Evolutionary conservation across 306 rosid genomes (phyloP), one percentile per base, ranked within the genome.

Genomic region (Sechiopsis laciniata): DNA sequence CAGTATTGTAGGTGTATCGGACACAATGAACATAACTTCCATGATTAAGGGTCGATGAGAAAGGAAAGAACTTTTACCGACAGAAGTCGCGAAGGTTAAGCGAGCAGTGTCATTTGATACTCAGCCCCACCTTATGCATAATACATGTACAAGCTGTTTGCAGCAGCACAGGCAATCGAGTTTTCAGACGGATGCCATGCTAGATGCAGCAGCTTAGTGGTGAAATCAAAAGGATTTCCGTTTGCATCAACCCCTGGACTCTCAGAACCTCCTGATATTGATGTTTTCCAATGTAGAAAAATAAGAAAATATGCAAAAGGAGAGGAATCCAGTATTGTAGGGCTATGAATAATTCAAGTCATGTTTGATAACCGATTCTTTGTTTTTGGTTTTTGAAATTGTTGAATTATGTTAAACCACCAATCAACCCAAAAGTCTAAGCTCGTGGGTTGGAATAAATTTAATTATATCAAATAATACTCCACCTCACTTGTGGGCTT

Each of bases 131-230:
- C 77, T 87, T 82, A 95, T 67, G 97, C 96, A 85, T 89, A 95
- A 84, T 91, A 95, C 99, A 95, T 95, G 88, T 95, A 95, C 95
- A 95, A 84, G 92, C 99, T 95, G 82, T 95, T 95, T 62, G 99
- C 97, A 79, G 99, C 99, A 69, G 99, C 99, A 83, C 99, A 95
- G 74, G 99, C 99, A 67, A 91, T 88, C 15, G 99, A 88, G 63
- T 91, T 88, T 81, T 95, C 99, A 16, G 83, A 71, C 19, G 99
- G 99, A 81, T 95, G 99, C 99, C 99, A 95, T 48, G 97, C 99
- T 72, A 95, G 79, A 84, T 95, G 99, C 83, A 95, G 95, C 87
- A 95, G 83, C 88, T 95, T 95, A 35, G 99, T 91, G 0, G 97
- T 86, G 83, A 88, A 95, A 82, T 95, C 99, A 59, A 83, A 95